These are phyloP conservation scores for Umbelopsis sp. DNA, from an alignment of 371 early-diverging fungal genomes.

Conservation along the genomic window DNA sequence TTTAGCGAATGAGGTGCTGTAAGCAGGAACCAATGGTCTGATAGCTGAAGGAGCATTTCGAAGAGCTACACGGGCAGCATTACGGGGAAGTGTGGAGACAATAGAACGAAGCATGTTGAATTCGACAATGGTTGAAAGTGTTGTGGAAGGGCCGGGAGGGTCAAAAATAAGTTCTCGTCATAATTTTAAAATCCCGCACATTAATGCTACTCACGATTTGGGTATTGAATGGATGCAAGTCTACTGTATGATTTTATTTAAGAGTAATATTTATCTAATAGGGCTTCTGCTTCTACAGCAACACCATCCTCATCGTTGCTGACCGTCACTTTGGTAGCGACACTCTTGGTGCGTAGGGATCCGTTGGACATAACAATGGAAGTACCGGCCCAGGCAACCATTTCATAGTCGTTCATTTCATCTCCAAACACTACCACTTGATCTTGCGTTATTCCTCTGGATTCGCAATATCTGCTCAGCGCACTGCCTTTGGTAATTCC, in stretches of 20 bases:
- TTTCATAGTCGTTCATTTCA: slow-evolving; percentile 20
- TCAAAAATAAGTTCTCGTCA: not conserved
- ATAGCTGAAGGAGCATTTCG: slow-evolving; percentile 21
- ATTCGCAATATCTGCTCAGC: slow-evolving; percentile 17
- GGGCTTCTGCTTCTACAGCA: slow-evolving; percentile 14
- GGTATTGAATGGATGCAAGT: no score
- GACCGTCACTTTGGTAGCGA: slow-evolving; percentile 14
- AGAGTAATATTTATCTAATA: slow-evolving; percentile 8
- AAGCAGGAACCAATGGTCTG: slow-evolving; percentile 16
- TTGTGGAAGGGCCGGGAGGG: not conserved
- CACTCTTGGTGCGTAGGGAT: not conserved
- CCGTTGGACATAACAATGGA: slow-evolving; percentile 18
- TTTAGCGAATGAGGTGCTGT: not conserved
- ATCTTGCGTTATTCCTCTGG: slow-evolving; percentile 7
- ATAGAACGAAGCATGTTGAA: slow-evolving; percentile 4
- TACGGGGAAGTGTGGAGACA: slow-evolving; percentile 25
- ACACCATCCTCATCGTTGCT: slow-evolving; percentile 21
- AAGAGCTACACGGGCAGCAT: slow-evolving; percentile 23
- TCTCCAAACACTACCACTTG: slow-evolving; percentile 20
- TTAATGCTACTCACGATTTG: no score
- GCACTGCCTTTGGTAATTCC: slow-evolving; percentile 18
- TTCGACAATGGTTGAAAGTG: not conserved
- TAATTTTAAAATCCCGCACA: not conserved
- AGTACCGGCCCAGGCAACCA: slow-evolving; percentile 18
- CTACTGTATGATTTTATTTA: not conserved